Conservation (phyloP, 164 flowering plant species). For the Chimonanthus praecox region DNA sequence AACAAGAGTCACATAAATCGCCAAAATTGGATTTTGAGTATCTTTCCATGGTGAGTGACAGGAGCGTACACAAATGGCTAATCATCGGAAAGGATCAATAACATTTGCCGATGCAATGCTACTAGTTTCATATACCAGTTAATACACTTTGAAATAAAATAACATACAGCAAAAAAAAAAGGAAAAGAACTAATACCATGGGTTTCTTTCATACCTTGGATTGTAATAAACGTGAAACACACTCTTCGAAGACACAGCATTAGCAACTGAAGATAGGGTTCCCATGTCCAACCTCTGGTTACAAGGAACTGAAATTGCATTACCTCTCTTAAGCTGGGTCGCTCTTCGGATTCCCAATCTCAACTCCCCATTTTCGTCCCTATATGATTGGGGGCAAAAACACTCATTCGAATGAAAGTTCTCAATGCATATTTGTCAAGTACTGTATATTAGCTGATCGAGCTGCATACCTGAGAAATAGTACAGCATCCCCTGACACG, state of each 20-base stretch:
- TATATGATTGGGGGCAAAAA: constrained; percentile 18
- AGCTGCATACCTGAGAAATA: constrained; percentile 24
- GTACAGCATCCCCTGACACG: constrained; percentile 46
- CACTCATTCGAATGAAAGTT: not conserved
- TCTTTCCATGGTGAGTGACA: not conserved
- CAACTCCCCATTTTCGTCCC: constrained; percentile 86
- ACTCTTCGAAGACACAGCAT: constrained; percentile 65
- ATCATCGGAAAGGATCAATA: not conserved
- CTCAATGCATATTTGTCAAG: not conserved
- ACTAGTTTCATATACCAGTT: not conserved
- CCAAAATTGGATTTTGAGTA: not conserved
- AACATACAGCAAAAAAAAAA: too few relatives aligned
- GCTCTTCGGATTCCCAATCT: constrained; percentile 89
- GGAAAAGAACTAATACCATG: not conserved
- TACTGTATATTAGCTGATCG: not conserved
- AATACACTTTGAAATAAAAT: not conserved
- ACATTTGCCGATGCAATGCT: not conserved
- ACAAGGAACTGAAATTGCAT: constrained; percentile 53
- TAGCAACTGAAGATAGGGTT: constrained; percentile 60
- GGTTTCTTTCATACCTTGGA: constrained; percentile 60
- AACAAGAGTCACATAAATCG: not conserved
- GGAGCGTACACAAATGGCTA: not conserved
- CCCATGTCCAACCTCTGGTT: constrained; percentile 41
- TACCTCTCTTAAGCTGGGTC: constrained; percentile 54
- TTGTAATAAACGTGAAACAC: constrained; percentile 69